phyloP scores from a whole-genome alignment of 495 filamentous ascomycete species.

The Neurospora intermedia region DNA sequence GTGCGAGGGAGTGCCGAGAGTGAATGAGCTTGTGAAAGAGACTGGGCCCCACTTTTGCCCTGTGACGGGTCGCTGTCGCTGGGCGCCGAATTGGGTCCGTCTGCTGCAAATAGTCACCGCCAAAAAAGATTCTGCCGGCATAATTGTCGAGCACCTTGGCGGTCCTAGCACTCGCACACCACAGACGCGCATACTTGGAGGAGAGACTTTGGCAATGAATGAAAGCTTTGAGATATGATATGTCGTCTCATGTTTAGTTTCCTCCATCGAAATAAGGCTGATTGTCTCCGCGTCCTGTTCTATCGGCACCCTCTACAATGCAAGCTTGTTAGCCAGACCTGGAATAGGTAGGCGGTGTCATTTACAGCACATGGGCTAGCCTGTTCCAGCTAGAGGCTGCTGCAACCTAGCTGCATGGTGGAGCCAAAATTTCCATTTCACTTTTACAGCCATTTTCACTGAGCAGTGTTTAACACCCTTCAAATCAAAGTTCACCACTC shows the following conservation, averaged over 20 bases:
- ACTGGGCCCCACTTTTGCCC: not conserved
- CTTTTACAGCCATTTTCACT: not conserved
- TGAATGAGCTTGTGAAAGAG: conserved; percentile 1
- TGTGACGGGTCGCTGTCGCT: not conserved
- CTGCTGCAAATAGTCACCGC: not conserved
- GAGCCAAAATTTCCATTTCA: conserved; percentile 15
- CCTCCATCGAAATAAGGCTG: not conserved
- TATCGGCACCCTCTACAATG: not conserved
- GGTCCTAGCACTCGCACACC: not conserved
- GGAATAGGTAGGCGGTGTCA: not conserved
- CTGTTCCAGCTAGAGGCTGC: not conserved
- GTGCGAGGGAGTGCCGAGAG: no score
- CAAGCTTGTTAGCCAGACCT: not conserved
- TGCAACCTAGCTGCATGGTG: conserved; percentile 5
- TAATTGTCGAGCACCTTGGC: not conserved
- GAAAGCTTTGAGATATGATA: not conserved
- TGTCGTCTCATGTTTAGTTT: not conserved
- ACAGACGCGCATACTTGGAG: not conserved
- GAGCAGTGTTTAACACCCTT: not conserved
- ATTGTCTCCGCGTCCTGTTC: not conserved
- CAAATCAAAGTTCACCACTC: not conserved
- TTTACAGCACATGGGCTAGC: not conserved
- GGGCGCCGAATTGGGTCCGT: not conserved
- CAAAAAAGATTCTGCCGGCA: not conserved
- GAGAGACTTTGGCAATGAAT: not conserved